Conservation (phyloP, 306 rosid species). For the Vigna mungo region DNA sequence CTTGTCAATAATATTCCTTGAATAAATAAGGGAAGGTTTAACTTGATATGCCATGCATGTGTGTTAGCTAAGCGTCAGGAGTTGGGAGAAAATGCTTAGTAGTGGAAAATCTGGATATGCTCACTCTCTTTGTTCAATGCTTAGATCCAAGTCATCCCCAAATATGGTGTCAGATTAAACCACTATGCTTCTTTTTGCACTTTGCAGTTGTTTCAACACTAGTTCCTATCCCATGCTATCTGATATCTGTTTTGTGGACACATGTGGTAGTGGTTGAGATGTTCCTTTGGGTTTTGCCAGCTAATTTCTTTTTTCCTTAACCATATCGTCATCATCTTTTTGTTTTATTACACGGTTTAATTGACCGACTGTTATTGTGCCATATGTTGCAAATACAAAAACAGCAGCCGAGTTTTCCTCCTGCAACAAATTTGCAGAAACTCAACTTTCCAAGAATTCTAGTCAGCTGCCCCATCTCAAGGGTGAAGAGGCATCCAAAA, state of each 20-base stretch:
- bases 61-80: slow-evolving; percentile 4
- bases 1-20: neutral
- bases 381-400: slow-evolving; percentile 62
- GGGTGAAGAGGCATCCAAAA: slow-evolving; percentile 52
- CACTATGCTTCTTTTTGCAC: neutral
- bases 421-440: slow-evolving; percentile 48
- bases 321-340: neutral
- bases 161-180: neutral
- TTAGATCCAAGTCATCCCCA: neutral
- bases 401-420: slow-evolving; percentile 53
- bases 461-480: slow-evolving; percentile 50
- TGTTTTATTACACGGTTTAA: slow-evolving; percentile 37
- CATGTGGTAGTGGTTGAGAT: neutral
- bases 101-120: slow-evolving; percentile 9
- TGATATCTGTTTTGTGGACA: neutral
- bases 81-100: slow-evolving; percentile 13
- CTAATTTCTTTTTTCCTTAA: neutral
- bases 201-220: neutral
- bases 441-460: slow-evolving; percentile 54
- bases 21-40: neutral
- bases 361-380: slow-evolving; percentile 39
- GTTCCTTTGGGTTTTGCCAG: slow-evolving; percentile 1
- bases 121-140: neutral
- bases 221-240: neutral
- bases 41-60: neutral